Conservation (phyloP, 352 stramenopile species). For the Stramenopiles sp. region DNA sequence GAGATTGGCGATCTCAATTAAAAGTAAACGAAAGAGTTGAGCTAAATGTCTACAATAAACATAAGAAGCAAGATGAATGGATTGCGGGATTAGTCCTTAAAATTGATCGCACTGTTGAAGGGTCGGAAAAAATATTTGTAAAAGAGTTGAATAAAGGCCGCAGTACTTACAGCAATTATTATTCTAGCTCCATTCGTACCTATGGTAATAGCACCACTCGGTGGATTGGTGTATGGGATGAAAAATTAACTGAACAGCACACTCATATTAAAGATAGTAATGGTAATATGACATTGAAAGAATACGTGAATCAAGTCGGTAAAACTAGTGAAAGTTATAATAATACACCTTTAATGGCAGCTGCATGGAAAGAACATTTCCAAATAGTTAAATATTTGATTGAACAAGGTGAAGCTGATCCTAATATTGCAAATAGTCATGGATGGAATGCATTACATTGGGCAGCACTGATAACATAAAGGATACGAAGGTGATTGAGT, state of each 20-base stretch:
- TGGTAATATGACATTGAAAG: too few species aligned
- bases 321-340: too few species aligned
- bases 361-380: too few species aligned
- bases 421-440: too few species aligned
- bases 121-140: not conserved
- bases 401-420: too few species aligned
- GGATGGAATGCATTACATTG: too few species aligned
- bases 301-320: too few species aligned
- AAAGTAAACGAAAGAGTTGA: not conserved
- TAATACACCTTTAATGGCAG: too few species aligned
- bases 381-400: too few species aligned
- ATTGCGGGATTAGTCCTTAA: not conserved
- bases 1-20: not conserved
- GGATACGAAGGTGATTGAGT: too few species aligned
- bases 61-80: not conserved
- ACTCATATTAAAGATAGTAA: not conserved
- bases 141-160: not conserved
- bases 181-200: not conserved
- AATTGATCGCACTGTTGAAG: constrained; percentile 1
- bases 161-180: not conserved
- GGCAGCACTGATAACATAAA: too few species aligned
- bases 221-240: not conserved
- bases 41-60: not conserved
- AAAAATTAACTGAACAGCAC: not conserved
- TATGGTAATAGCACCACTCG: not conserved